Evolutionary conservation across 164 flowering plant species (phyloP).

Genomic region (Amborella trichopoda): DNA sequence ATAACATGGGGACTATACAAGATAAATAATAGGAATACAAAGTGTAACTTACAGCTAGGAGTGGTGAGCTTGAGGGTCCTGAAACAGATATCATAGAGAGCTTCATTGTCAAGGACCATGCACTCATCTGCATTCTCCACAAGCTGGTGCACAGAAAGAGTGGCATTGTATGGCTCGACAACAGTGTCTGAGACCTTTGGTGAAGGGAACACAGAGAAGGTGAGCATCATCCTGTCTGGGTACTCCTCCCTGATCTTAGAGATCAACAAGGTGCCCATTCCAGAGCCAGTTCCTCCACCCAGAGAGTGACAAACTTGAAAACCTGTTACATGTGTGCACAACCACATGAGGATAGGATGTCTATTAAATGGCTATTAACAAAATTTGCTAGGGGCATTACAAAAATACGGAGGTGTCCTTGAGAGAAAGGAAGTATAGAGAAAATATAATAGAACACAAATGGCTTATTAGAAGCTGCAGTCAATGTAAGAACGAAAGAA

Average conservation of each 20-base stretch:
- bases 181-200: conserved; percentile 70
- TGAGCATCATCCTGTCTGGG: conserved; percentile 64
- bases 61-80: conserved; percentile 60
- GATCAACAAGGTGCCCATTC: conserved; percentile 55
- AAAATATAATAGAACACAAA: no score
- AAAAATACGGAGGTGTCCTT: no score
- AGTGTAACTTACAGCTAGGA: conserved; percentile 47
- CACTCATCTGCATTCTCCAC: conserved; percentile 72
- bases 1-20: background rate
- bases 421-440: no score
- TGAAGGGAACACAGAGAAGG: conserved; percentile 62
- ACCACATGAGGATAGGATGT: no score
- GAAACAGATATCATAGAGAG: conserved; percentile 58
- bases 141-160: conserved; percentile 59
- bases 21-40: background rate
- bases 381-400: no score
- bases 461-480: no score
- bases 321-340: no score
- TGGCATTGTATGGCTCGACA: conserved; percentile 66
- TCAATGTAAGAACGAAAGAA: no score
- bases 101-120: conserved; percentile 67
- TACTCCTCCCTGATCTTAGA: conserved; percentile 62
- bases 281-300: conserved; percentile 68
- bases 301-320: conserved; percentile 65
- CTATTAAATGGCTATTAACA: no score